Evolutionary conservation across 2,329 filamentous ascomycete species (phyloP), one percentile per base, ranked within the genome.

Genomic region (Lachnellula occidentalis): DNA sequence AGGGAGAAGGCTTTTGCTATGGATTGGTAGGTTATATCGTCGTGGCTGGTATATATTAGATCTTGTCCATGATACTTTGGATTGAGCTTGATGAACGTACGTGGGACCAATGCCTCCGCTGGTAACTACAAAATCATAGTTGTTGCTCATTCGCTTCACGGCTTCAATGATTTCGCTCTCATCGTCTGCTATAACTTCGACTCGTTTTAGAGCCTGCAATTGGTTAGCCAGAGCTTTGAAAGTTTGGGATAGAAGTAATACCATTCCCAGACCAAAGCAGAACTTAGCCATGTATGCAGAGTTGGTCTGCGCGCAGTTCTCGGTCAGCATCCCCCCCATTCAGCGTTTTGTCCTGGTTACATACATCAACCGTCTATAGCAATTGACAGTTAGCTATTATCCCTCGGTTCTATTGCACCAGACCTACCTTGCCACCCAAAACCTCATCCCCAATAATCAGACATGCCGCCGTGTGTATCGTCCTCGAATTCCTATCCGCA

Each of bases 381-480:
- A 54, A 2, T 34, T 14, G 50, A 43, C 31, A 53, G 50, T 62
- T 54, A 65, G 63, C 61, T 46, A 46, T 70, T 71, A 69, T 73
- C 49, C 27, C 15, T 7, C 12, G 19, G n/a, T 22, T 34, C 5
- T 14, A 39, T 24, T 46, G 19, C 8, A 7, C 9, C 27, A 59
- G 24, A 67, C 76, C 60, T 70, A 90, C 92, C 86, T 97, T 97
- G 65, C 94, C 92, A 21, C 91, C 92, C 4, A 97, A 78, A 5
- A 97, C 91, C 72, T 96, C 92, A 73, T 97, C 92, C n/a, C 92
- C 92, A 65, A 99, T 97, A 57, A 99, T 91, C 60, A 97, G 74
- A 71, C 90, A 95, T 54, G 88, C 92, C 11, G 92, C 94, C 46
- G 92, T 96, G 68, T 90, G 85, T 63, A 97, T 95, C 57, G 80